Conservation (phyloP, 106 monocot species). For the Alisma plantagoaquatica region DNA sequence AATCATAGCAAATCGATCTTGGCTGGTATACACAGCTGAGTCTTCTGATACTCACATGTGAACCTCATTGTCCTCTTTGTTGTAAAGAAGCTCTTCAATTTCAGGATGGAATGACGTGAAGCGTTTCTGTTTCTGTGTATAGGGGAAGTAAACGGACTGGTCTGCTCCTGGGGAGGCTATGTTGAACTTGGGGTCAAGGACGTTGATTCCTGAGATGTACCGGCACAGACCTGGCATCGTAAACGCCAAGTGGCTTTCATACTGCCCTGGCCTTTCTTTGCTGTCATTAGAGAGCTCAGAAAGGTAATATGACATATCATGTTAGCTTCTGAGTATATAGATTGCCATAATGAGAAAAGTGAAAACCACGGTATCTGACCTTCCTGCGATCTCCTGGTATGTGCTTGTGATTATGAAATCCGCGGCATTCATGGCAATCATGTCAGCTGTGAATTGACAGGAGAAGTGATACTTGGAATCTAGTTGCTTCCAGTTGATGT, state of each 20-base stretch:
- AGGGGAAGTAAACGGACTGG: constrained; percentile 90
- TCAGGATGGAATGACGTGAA: constrained; percentile 39
- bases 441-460: constrained; percentile 93
- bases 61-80: constrained; percentile 61
- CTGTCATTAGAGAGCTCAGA: constrained; percentile 38
- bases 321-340: neutral
- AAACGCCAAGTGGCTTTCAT: constrained; percentile 85
- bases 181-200: constrained; percentile 93
- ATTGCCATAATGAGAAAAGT: neutral
- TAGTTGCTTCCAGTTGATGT: constrained; percentile 80
- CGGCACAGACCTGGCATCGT: constrained; percentile 88
- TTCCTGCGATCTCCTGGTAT: constrained; percentile 97
- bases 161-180: constrained; percentile 96
- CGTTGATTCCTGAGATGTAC: constrained; percentile 65
- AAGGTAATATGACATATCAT: neutral
- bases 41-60: constrained; percentile 60
- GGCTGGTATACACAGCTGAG: no score
- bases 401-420: constrained; percentile 98
- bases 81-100: constrained; percentile 76
- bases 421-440: constrained; percentile 83
- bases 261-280: constrained; percentile 82
- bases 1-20: neutral
- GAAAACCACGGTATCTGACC: constrained; percentile 21
- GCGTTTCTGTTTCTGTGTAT: constrained; percentile 77
- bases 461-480: constrained; percentile 92